phyloP scores from a whole-genome alignment of 306 rosid species.

The Sicyos edulis region DNA sequence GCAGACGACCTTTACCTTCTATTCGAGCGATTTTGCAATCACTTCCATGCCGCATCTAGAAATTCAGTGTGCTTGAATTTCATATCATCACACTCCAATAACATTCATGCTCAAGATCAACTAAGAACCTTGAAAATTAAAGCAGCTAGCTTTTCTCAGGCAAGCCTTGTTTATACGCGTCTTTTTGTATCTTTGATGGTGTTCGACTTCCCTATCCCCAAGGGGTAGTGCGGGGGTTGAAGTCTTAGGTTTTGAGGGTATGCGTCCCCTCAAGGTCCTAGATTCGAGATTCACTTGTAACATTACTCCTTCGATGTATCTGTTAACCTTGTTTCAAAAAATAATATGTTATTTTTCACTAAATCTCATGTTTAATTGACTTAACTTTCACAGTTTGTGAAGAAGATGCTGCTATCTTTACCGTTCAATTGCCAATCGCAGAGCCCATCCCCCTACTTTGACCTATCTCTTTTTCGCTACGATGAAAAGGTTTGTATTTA shows the following conservation, averaged over 20 bases:
- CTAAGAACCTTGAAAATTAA: conserved; percentile 57
- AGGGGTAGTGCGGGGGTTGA: too few relatives aligned
- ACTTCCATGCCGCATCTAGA: conserved; percentile 72
- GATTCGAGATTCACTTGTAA: too few relatives aligned
- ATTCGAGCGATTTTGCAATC: conserved; percentile 82
- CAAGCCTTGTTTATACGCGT: not conserved
- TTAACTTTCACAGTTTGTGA: conserved; percentile 68
- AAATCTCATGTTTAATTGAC: conserved; percentile 23
- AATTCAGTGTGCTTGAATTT: conserved; percentile 64
- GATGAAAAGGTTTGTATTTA: conserved; percentile 76
- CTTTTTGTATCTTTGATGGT: not conserved
- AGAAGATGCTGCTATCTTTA: conserved; percentile 52
- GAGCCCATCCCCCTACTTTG: conserved; percentile 98
- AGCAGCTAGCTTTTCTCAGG: conserved; percentile 72
- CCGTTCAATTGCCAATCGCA: conserved; percentile 86
- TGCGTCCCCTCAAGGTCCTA: too few relatives aligned
- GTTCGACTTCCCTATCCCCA: not conserved
- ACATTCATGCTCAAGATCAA: conserved; percentile 68
- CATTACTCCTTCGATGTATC: too few relatives aligned
- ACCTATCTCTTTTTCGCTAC: conserved; percentile 79
- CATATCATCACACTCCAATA: conserved; percentile 85
- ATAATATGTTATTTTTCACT: not conserved
- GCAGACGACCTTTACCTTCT: conserved; percentile 77
- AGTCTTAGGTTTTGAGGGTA: too few relatives aligned
- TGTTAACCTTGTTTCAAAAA: too few relatives aligned